Evolutionary conservation across 1,139 yeast species (phyloP).

Genomic region (Suhomyces bribrorum): DNA sequence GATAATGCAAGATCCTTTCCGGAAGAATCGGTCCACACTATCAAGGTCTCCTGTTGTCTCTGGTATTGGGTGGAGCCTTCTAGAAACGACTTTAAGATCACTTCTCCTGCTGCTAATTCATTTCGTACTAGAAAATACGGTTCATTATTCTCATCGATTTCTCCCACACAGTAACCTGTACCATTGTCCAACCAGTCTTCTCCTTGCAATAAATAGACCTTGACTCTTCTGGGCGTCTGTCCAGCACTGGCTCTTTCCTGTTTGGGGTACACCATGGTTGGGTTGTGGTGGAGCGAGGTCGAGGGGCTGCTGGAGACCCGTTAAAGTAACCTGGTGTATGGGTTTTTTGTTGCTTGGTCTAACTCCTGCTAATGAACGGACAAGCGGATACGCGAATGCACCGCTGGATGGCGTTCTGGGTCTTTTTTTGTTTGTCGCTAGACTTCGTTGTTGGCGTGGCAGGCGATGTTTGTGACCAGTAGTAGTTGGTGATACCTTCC

Average conservation of each 20-base stretch:
- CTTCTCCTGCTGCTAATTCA: slow-evolving; percentile 61
- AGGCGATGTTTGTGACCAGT: no score
- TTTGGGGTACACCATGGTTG: slow-evolving; percentile 6
- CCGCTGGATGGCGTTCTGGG: not conserved
- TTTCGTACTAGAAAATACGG: slow-evolving; percentile 74
- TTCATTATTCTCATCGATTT: slow-evolving; percentile 41
- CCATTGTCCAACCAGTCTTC: slow-evolving; percentile 93
- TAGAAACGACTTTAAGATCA: slow-evolving; percentile 63
- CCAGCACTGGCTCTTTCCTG: slow-evolving; percentile 10
- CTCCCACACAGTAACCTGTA: slow-evolving; percentile 87
- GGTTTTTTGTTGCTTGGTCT: no score
- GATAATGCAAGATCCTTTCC: slow-evolving; percentile 87
- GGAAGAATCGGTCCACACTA: slow-evolving; percentile 86
- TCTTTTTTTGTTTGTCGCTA: not conserved
- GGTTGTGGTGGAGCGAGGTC: no score
- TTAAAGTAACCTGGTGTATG: no score
- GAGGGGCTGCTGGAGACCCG: no score
- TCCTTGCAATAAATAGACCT: slow-evolving; percentile 77
- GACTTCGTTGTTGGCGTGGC: not conserved
- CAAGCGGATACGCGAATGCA: not conserved
- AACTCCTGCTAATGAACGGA: no score
- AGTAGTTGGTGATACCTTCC: no score
- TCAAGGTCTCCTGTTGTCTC: slow-evolving; percentile 89
- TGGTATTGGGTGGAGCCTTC: slow-evolving; percentile 83
- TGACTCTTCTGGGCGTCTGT: slow-evolving; percentile 68